Evolutionary conservation across 108 stramenopile genomes (phyloP).

Genomic region (Heterococcus sp.): DNA sequence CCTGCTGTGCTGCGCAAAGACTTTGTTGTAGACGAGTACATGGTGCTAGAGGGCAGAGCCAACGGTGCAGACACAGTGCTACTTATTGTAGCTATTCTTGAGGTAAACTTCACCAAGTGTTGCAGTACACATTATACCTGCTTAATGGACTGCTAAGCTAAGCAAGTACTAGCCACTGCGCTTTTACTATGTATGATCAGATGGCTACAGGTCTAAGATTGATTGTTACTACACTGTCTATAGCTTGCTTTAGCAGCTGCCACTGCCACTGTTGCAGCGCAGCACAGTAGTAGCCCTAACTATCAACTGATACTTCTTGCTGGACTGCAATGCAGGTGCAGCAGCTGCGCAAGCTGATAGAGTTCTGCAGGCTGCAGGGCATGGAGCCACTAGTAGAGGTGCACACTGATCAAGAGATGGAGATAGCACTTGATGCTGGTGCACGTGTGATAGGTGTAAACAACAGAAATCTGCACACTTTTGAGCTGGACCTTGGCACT

Average conservation of each 20-base stretch:
- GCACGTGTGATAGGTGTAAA: conserved; percentile 94
- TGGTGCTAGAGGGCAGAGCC: conserved; percentile 88
- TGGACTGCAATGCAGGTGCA: conserved; percentile 57
- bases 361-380: conserved; percentile 63
- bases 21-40: conserved; percentile 79
- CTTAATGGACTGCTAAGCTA: too few species aligned
- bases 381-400: conserved; percentile 96
- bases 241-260: too few species aligned
- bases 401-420: conserved; percentile 77
- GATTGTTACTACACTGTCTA: too few species aligned
- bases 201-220: too few species aligned
- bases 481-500: conserved; percentile 85
- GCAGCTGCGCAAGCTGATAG: conserved; percentile 70
- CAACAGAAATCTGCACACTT: conserved; percentile 95
- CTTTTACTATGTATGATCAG: too few species aligned
- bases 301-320: too few species aligned
- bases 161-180: too few species aligned
- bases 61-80: conserved; percentile 88
- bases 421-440: conserved; percentile 79
- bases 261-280: too few species aligned
- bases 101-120: too few species aligned
- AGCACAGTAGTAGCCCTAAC: too few species aligned
- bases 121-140: too few species aligned
- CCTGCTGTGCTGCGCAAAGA: conserved; percentile 92
- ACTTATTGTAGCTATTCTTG: conserved; percentile 84